Evolutionary conservation across 2,329 filamentous ascomycete species (phyloP), one percentile per base, ranked within the genome.

Genomic region (Penicillium occitanis): DNA sequence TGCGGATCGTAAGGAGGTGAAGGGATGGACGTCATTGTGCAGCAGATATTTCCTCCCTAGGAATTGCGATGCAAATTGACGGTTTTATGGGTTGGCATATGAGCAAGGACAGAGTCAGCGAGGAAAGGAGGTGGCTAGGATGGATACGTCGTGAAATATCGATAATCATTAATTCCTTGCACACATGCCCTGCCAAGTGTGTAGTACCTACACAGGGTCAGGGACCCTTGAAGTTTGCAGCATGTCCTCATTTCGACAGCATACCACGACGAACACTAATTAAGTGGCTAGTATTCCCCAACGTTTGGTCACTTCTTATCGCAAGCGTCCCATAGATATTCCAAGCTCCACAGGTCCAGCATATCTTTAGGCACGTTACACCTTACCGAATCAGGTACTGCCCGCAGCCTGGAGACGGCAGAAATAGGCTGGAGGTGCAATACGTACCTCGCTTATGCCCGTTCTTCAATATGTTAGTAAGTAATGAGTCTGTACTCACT

Each of bases 1-100:
- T 62, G 14, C 3, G 10, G 25, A 35, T 62, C 60, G 48, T 62
- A 62, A 10, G 42, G 60, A 30, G 60, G 60, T n/a, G 33, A 33
- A 50, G 11, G 28, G 10, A 55, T 57, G 19, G 30, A 22, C 22
- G 7, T 22, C 53, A 37, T 37, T 48, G 44, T 48, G 19, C 42
- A 44, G 42, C 5, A 44, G 42, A 44, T 44, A n/a, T 44, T n/a
- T 19, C 17, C 42, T 44, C 17, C 42, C 5, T 19, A 2, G 42
- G 17, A 44, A 44, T 44, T n/a, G 8, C 42, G 42, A 44, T 44
- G 17, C 17, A 44, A 44, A n/a, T 44, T 44, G 42, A n/a, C 42
- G 42, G 42, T 44, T n/a, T 44, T 44, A 44, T 19, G 17, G 4
- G 6, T 19, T 44, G 42, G 1, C 42, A 44, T 44, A 44, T 44